phyloP scores from a whole-genome alignment of 495 filamentous ascomycete species.

The Haplographium delicatum region DNA sequence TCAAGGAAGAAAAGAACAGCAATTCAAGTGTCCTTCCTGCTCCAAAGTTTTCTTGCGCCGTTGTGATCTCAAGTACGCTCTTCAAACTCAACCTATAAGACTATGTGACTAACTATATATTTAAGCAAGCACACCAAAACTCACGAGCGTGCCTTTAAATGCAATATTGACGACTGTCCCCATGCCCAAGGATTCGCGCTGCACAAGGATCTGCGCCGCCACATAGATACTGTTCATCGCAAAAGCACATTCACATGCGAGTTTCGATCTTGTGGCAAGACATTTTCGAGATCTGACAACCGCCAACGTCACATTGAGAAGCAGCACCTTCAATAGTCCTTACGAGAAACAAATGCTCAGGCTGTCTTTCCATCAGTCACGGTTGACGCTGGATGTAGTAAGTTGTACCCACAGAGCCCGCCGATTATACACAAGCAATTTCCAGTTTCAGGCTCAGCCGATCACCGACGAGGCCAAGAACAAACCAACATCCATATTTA shows the following conservation, averaged over 20 bases:
- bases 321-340: slow-evolving; percentile 5
- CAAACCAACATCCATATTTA: no score
- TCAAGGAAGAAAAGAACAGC: neutral
- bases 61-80: slow-evolving; percentile 12
- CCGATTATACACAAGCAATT: no score
- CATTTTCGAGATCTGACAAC: slow-evolving; percentile 12
- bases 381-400: no score
- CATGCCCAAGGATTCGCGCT: slow-evolving; percentile 8
- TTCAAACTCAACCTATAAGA: neutral
- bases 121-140: slow-evolving; percentile 9
- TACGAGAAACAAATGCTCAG: no score
- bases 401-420: no score
- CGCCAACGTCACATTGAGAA: slow-evolving; percentile 8
- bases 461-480: no score
- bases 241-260: slow-evolving; percentile 11
- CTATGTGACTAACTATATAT: neutral
- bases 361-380: no score
- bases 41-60: slow-evolving; percentile 5
- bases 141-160: slow-evolving; percentile 10
- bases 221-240: slow-evolving; percentile 8
- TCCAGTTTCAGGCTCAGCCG: no score
- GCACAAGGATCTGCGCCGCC: slow-evolving; percentile 13
- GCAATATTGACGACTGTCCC: slow-evolving; percentile 2
- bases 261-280: slow-evolving; percentile 2
- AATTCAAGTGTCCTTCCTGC: slow-evolving; percentile 1